Base-by-base conservation (phyloP, 306 rosid genomes). In the Begonia fuchsioides region DNA sequence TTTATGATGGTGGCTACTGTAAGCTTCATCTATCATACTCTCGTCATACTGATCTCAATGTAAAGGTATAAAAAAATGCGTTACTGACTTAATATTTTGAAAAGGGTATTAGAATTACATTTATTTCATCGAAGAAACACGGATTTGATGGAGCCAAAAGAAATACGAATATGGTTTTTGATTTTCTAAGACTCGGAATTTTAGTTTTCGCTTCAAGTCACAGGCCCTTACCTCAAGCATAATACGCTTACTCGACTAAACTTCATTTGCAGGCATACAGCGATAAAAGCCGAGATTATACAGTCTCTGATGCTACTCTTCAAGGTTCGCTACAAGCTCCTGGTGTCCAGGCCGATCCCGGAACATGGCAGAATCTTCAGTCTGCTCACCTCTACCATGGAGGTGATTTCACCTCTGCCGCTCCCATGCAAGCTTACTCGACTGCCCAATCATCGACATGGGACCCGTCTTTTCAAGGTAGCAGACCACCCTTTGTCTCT, bases 21-120 rank as follows among this genome's bases (percentile, higher is more conserved):
- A 86, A 86, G 94, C 96, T 86, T 86, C 96, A 82, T 86, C 96
- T 86, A 74, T 71, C 96, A 86, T 86, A 76, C 86, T 86, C 96
- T 86, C 96, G 93, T 82, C 96, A 86, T 86, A 86, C 93, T 86
- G 96, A 82, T 86, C 96, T 86, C 90, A 86, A 86, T 86, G 96
- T 86, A 50, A 86, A 86, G 96, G 96, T 86, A 82, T 70, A 81
- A 70, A 81, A 70, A 72, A 68, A 69, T 69, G 74, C 58, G 80
- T 54, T 66, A 65, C 65, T 71, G 72, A 60, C 79, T 81, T 76
- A 67, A 73, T 54, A 50, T 86, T 78, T 26, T 26, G 35, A 26
- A 2, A 26, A 26, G 35, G 35, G 35, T 1, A 26, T 4, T 26
- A 6, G 35, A 26, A 26, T 4, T 6, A 26, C 1, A 26, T 26